Percentiles rank a stretch among this genome's conserved stretches.
phyloP scores from a whole-genome alignment of 108 stramenopile genomes.

The Seminavis robusta region DNA sequence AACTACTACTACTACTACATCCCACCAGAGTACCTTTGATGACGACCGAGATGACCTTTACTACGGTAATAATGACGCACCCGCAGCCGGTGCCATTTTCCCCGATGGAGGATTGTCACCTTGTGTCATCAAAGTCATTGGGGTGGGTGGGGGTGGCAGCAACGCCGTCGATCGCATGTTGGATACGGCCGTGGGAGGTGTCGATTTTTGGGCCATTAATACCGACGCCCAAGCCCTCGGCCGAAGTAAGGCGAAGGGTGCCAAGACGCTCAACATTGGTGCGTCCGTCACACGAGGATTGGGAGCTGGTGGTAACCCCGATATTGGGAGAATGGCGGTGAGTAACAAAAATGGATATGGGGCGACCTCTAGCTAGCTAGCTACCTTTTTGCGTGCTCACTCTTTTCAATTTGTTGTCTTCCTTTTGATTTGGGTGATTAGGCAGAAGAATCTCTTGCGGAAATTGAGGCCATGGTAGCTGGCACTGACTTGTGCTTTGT shows the following conservation, averaged over 20 bases:
- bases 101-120: slow-evolving; percentile 43
- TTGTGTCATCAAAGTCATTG: slow-evolving; percentile 56
- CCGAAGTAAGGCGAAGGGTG: slow-evolving; percentile 17
- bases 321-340: slow-evolving; percentile 53
- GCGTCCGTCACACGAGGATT: slow-evolving; percentile 56
- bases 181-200: slow-evolving; percentile 46
- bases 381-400: too few species aligned
- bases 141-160: slow-evolving; percentile 69
- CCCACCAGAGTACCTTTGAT: not conserved
- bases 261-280: slow-evolving; percentile 52
- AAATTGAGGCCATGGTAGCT: slow-evolving; percentile 31
- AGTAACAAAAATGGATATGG: too few species aligned
- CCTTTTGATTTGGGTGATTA: too few species aligned
- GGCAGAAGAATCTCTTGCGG: slow-evolving; percentile 53
- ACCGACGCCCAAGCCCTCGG: slow-evolving; percentile 71
- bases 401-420: too few species aligned
- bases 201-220: slow-evolving; percentile 77
- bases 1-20: not conserved
- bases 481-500: slow-evolving; percentile 80
- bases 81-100: slow-evolving; percentile 15
- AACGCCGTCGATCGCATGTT: slow-evolving; percentile 68
- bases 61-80: not conserved
- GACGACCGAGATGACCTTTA: not conserved
- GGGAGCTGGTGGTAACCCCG: slow-evolving; percentile 71
- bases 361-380: too few species aligned